A percentile compares a stretch with the other conserved stretches of the same genome.
Evolutionary conservation across 495 filamentous ascomycete species (phyloP).

Genomic region (Hypoxylon lenormandii): DNA sequence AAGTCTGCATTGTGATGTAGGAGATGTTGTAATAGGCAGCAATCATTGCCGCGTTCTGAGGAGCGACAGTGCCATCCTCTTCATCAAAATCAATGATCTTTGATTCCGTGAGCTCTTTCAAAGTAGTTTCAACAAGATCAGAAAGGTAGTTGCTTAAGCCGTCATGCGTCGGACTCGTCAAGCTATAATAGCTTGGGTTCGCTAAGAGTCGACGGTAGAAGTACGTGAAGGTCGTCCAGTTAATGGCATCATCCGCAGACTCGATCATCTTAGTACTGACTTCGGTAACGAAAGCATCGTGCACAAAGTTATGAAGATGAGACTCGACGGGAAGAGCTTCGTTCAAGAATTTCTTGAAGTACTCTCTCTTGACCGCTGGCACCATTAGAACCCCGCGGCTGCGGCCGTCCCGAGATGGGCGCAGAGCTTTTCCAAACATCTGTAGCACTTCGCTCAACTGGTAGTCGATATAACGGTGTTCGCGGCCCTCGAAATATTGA

Average conservation of each 20-base stretch:
- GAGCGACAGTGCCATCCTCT: slow-evolving; percentile 89
- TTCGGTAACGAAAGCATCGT: slow-evolving; percentile 96
- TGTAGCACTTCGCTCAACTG: slow-evolving; percentile 97
- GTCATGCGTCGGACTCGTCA: slow-evolving; percentile 89
- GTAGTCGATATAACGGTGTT: slow-evolving; percentile 98
- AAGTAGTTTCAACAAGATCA: slow-evolving; percentile 90
- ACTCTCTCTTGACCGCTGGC: slow-evolving; percentile 90
- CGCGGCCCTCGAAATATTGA: slow-evolving; percentile 96
- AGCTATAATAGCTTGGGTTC: slow-evolving; percentile 95
- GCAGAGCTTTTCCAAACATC: slow-evolving; percentile 95
- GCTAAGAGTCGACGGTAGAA: slow-evolving; percentile 97
- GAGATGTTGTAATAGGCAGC: slow-evolving; percentile 99
- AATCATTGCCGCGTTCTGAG: slow-evolving; percentile 96
- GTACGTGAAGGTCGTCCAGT: slow-evolving; percentile 98
- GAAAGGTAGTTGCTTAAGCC: slow-evolving; percentile 94
- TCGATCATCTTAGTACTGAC: slow-evolving; percentile 92
- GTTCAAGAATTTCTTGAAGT: slow-evolving; percentile 98
- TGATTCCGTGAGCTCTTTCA: slow-evolving; percentile 90
- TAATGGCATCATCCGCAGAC: slow-evolving; percentile 96
- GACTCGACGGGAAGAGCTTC: slow-evolving; percentile 96
- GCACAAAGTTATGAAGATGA: slow-evolving; percentile 87
- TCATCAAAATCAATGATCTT: slow-evolving; percentile 98
- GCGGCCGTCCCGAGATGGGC: slow-evolving; percentile 78
- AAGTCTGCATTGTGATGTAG: slow-evolving; percentile 99
- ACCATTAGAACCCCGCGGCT: slow-evolving; percentile 95